These are phyloP conservation scores for Talaromyces sp. DNA, from an alignment of 2,329 filamentous ascomycete genomes.

Conservation along the genomic window DNA sequence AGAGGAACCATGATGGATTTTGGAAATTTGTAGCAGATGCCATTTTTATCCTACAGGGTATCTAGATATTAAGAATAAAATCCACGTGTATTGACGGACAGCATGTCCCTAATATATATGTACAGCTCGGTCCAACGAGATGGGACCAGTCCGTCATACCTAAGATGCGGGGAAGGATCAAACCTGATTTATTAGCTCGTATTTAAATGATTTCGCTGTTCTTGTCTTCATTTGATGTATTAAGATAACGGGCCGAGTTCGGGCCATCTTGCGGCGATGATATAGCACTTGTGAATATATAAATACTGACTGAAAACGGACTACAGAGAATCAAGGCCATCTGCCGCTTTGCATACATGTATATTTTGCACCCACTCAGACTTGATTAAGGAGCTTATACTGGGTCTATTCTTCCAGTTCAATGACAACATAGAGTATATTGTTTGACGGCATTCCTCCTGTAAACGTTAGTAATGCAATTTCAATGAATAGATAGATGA, in stretches of 20 bases:
- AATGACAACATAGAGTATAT: constrained; percentile 93
- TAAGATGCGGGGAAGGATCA: neutral
- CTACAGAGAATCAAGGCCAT: constrained; percentile 59
- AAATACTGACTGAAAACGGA: constrained; percentile 47
- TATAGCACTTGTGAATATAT: neutral
- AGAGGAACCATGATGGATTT: neutral
- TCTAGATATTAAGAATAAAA: neutral
- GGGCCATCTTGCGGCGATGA: neutral
- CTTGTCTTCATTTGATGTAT: neutral
- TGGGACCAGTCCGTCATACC: neutral
- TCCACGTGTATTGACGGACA: no score
- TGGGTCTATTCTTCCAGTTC: constrained; percentile 77
- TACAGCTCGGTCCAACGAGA: neutral
- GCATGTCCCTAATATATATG: neutral
- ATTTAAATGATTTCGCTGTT: neutral
- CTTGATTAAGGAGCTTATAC: constrained; percentile 80
- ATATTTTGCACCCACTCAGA: constrained; percentile 91
- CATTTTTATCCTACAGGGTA: neutral
- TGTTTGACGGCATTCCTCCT: constrained; percentile 87
- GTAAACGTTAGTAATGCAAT: neutral
- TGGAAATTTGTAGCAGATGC: neutral
- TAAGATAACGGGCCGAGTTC: neutral
- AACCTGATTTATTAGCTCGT: neutral
- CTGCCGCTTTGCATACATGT: constrained; percentile 81
- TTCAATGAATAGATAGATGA: neutral